Evolutionary conservation across 257 asterid genomes (phyloP).

Genomic region (Scutellaria minor): DNA sequence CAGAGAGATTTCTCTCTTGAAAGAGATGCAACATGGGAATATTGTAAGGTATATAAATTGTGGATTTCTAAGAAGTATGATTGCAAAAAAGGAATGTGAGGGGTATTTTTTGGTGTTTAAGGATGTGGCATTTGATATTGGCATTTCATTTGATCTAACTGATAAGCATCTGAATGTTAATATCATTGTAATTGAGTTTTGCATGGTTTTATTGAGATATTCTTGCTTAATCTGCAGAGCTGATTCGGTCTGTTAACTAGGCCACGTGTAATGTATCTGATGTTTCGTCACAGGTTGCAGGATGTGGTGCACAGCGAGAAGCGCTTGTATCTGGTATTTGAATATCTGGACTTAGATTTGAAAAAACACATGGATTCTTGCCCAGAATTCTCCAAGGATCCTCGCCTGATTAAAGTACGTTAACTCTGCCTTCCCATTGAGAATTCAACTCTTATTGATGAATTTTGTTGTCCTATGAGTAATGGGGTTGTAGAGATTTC

Average conservation of each 20-base stretch:
- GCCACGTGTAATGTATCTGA: neutral
- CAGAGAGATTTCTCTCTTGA: conserved; percentile 93
- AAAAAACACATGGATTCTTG: conserved; percentile 97
- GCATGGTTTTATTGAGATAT: conserved; percentile 19
- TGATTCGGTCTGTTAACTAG: conserved; percentile 20
- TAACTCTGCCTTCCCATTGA: conserved; percentile 32
- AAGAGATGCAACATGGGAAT: conserved; percentile 97
- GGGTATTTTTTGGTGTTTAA: neutral
- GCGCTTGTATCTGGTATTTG: conserved; percentile 90
- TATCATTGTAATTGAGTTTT: conserved; percentile 1
- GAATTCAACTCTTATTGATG: conserved; percentile 19
- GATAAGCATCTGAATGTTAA: neutral
- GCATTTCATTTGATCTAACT: conserved; percentile 1
- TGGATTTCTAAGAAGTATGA: neutral
- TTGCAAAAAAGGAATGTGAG: conserved; percentile 19
- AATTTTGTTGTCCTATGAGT: conserved; percentile 28
- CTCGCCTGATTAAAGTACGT: conserved; percentile 76
- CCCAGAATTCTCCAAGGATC: conserved; percentile 89
- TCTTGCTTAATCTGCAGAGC: neutral
- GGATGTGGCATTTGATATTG: conserved; percentile 22
- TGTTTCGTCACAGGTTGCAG: conserved; percentile 71
- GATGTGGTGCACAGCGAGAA: conserved; percentile 97
- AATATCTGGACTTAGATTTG: conserved; percentile 95
- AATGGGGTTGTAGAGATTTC: neutral
- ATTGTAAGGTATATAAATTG: conserved; percentile 68